Percentiles rank a stretch among this genome's conserved stretches.
Conservation (phyloP, 495 filamentous ascomycete genomes). For the Polyplosphaeria fusca region DNA sequence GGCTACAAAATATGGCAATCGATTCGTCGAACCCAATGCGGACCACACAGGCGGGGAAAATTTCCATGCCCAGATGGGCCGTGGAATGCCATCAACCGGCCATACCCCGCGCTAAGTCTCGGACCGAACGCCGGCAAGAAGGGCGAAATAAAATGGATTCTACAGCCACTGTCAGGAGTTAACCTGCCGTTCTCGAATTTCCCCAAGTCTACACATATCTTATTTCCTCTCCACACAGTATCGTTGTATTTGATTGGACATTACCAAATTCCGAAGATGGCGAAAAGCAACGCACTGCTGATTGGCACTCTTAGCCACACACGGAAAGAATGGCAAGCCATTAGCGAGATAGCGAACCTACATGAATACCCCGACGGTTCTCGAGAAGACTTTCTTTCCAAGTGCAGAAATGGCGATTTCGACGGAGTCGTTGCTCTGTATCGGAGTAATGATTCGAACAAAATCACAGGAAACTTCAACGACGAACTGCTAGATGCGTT, state of each 20-base stretch:
- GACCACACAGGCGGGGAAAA: background rate
- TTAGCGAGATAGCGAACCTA: slow-evolving; percentile 29
- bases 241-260: too few relatives aligned
- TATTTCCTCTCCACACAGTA: too few relatives aligned
- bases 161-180: too few relatives aligned
- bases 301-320: slow-evolving; percentile 38
- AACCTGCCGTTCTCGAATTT: too few relatives aligned
- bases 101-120: background rate
- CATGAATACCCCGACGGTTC: slow-evolving; percentile 38
- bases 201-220: too few relatives aligned
- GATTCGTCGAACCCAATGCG: background rate
- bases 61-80: slow-evolving; percentile 1
- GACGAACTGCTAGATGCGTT: slow-evolving; percentile 37
- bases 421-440: slow-evolving; percentile 39
- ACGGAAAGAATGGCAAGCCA: slow-evolving; percentile 37
- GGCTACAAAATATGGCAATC: background rate
- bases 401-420: slow-evolving; percentile 36
- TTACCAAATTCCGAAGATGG: slow-evolving; percentile 14
- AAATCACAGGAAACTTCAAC: slow-evolving; percentile 39
- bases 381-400: slow-evolving; percentile 37
- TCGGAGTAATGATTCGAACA: slow-evolving; percentile 40
- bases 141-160: too few relatives aligned
- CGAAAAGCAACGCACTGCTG: slow-evolving; percentile 32
- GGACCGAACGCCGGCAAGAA: slow-evolving; percentile 12
- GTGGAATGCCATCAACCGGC: background rate